phyloP scores from a whole-genome alignment of 2,329 filamentous ascomycete species.

The Colletotrichum horii region DNA sequence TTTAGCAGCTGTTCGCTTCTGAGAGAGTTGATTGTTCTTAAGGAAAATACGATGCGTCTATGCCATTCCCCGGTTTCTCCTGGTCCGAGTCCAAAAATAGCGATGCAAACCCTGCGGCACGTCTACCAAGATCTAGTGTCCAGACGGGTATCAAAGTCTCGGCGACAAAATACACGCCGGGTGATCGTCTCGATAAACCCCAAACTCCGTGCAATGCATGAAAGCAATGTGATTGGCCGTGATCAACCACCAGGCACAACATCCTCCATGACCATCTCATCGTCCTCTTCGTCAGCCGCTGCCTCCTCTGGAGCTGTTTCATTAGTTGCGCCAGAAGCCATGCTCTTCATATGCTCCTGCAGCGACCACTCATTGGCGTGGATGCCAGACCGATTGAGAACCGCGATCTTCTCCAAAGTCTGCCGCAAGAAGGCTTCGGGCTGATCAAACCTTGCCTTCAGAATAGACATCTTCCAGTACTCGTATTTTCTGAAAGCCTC shows the following conservation, averaged over 20 bases:
- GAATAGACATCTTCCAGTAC: slow-evolving; percentile 68
- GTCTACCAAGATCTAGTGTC: background rate
- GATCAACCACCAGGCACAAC: slow-evolving; percentile 47
- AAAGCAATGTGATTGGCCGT: background rate
- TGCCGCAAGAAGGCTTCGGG: slow-evolving; percentile 93
- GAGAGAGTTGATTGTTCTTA: background rate
- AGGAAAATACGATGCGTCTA: background rate
- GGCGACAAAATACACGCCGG: background rate
- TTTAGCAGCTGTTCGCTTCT: background rate
- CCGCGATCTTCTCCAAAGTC: slow-evolving; percentile 81
- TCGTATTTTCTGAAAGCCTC: slow-evolving; percentile 82
- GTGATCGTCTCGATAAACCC: background rate
- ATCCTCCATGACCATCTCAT: slow-evolving; percentile 79
- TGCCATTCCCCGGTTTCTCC: background rate
- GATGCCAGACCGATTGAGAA: slow-evolving; percentile 80
- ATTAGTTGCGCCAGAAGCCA: slow-evolving; percentile 20
- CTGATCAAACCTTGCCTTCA: slow-evolving; percentile 66
- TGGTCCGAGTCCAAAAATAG: background rate
- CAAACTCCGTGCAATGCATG: slow-evolving; percentile 17
- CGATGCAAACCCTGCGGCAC: background rate
- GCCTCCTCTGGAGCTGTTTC: slow-evolving; percentile 54
- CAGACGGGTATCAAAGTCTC: slow-evolving; percentile 8
- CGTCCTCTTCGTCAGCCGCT: slow-evolving; percentile 67
- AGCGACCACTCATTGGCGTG: slow-evolving; percentile 89
- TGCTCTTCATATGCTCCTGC: slow-evolving; percentile 58